Evolutionary conservation across 352 stramenopile genomes (phyloP), one percentile per base, ranked within the genome.

Genomic region (Achlya hypogyna): DNA sequence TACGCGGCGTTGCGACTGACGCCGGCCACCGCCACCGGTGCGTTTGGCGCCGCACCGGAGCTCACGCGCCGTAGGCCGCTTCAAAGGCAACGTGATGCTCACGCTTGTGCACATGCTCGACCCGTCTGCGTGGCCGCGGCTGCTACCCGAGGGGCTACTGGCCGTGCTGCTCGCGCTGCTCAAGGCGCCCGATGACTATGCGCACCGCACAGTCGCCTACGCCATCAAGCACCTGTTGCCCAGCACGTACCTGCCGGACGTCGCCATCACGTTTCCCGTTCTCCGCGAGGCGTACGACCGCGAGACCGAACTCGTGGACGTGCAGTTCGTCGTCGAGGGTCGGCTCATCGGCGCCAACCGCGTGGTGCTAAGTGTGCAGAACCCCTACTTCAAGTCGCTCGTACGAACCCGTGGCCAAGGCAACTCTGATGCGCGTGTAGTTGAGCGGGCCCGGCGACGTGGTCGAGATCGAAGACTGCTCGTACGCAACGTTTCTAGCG

Each of bases 361-460:
- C 62, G 86, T 95, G 23, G 86, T 95, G 27, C 75, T 95, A 10
- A 93, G 92, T 67, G 92, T 95, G 69, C 84, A 86, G 34, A 95
- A 95, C 66, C 88, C 86, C 66, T 95, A 93, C 72, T 95, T 95
- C 80, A 95, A 95, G 78, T 89, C 89, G 72, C 86, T 93, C 83
- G 86, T 95, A 79, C 81, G 78, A 34, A 28, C n/a, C 25, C 6
- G 16, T 31, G 16, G 2, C 25, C 31, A 16, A 56, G 49, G 2
- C 10, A 54, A 49, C 42, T 40, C 32, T 51, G n/a, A 53, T 75
- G 32, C 40, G n/a, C 53, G 25, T 74, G 31, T 63, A 95, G 84
- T 91, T 95, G 75, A 56, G 49, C 25, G 49, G 86, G 81, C 35
- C 84, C 81, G 1, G 79, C 83, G 14, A 90, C 82, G 2, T 92